Evolutionary conservation across 2,329 filamentous ascomycete genomes (phyloP).

Genomic region (Paecilomyces sp.): DNA sequence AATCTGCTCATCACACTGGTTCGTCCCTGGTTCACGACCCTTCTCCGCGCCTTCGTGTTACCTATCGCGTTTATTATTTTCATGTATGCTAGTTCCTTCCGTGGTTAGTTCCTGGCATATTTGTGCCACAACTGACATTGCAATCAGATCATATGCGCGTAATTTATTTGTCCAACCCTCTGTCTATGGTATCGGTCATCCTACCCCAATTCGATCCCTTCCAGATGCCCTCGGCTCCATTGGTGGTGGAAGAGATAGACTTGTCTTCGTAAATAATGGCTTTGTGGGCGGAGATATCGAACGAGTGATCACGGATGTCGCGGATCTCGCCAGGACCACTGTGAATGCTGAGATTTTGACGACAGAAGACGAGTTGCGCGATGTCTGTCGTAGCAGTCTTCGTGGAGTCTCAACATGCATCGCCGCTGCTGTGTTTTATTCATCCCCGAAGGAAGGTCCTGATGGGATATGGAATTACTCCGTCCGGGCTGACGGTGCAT

Average conservation of each 20-base stretch:
- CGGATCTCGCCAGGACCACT: slow-evolving; percentile 49
- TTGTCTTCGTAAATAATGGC: slow-evolving; percentile 75
- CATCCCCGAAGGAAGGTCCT: slow-evolving; percentile 64
- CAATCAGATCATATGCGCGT: slow-evolving; percentile 59
- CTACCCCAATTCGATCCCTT: slow-evolving; percentile 57
- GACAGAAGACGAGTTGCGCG: slow-evolving; percentile 51
- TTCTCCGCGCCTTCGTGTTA: slow-evolving; percentile 48
- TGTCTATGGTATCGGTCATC: slow-evolving; percentile 62
- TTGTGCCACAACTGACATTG: slow-evolving; percentile 9
- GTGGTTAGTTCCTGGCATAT: slow-evolving; percentile 8
- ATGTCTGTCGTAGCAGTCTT: slow-evolving; percentile 56
- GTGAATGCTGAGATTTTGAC: slow-evolving; percentile 44
- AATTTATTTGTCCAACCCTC: slow-evolving; percentile 78
- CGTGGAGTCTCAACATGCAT: slow-evolving; percentile 65
- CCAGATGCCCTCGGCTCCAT: slow-evolving; percentile 55
- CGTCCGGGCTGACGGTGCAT: slow-evolving; percentile 64
- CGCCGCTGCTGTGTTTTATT: slow-evolving; percentile 66
- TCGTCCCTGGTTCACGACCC: slow-evolving; percentile 48
- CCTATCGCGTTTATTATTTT: slow-evolving; percentile 49
- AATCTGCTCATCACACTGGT: slow-evolving; percentile 49
- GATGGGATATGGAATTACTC: slow-evolving; percentile 78
- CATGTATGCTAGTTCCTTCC: slow-evolving; percentile 17
- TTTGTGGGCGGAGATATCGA: slow-evolving; percentile 63
- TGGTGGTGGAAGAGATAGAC: slow-evolving; percentile 54
- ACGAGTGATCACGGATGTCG: slow-evolving; percentile 58